Evolutionary conservation across 257 asterid genomes (phyloP).

Genomic region (Handroanthus guayacan): DNA sequence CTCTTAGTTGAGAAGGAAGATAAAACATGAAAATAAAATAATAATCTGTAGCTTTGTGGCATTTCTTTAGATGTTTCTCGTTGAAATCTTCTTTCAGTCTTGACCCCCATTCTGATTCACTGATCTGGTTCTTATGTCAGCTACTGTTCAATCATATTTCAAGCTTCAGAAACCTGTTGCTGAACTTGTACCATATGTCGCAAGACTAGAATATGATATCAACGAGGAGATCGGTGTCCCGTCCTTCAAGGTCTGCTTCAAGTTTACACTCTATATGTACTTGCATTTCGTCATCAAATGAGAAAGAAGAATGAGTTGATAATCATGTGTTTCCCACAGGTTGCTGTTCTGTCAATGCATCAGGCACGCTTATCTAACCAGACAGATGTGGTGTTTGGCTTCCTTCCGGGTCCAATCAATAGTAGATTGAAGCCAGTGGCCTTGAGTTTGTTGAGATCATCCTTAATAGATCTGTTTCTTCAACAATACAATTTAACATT

Average conservation of each 20-base stretch:
- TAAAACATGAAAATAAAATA: background rate
- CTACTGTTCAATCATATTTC: conserved; percentile 77
- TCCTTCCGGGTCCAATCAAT: conserved; percentile 66
- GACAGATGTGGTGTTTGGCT: conserved; percentile 80
- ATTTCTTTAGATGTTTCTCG: conserved; percentile 5
- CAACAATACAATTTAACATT: conserved; percentile 65
- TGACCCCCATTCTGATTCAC: conserved; percentile 19
- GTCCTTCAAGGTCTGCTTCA: conserved; percentile 65
- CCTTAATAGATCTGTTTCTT: conserved; percentile 72
- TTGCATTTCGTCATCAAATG: conserved; percentile 11
- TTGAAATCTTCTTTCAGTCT: background rate
- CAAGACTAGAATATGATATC: conserved; percentile 76
- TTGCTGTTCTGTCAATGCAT: conserved; percentile 77
- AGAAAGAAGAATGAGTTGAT: conserved; percentile 15
- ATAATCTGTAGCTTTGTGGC: conserved; percentile 4
- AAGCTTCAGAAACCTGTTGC: conserved; percentile 70
- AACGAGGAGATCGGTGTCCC: conserved; percentile 78
- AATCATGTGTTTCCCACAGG: conserved; percentile 51
- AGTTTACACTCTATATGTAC: conserved; percentile 26
- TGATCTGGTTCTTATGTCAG: conserved; percentile 58
- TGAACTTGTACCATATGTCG: conserved; percentile 65
- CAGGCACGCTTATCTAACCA: conserved; percentile 57
- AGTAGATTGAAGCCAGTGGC: conserved; percentile 51
- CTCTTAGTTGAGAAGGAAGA: background rate
- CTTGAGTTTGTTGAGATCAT: conserved; percentile 60